A percentile compares a stretch with the other conserved stretches of the same genome.
Conservation (phyloP, 257 asterid species). For the Verbena officinalis region DNA sequence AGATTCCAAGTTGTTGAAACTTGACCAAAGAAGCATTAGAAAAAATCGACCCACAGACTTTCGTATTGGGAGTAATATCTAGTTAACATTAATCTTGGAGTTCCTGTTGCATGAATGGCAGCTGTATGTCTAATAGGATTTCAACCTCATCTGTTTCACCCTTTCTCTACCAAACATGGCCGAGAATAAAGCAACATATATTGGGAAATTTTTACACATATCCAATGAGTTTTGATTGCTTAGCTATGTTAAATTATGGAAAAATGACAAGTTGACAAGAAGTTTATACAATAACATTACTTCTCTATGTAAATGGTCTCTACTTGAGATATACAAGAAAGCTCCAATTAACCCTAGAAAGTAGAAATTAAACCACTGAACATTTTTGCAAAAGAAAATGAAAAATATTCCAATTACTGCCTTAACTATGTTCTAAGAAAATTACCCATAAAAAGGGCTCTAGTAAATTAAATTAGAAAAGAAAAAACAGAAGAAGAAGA, state of each 20-base stretch:
- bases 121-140: not conserved
- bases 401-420: not conserved
- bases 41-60: too few species aligned
- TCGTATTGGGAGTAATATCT: too few species aligned
- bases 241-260: too few species aligned
- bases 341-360: not conserved
- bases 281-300: not conserved
- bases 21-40: conserved; percentile 1
- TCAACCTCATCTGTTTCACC: conserved; percentile 1
- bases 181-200: too few species aligned
- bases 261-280: conserved; percentile 11
- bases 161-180: not conserved
- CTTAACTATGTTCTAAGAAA: not conserved
- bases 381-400: not conserved
- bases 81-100: too few species aligned
- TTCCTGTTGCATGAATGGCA: conserved; percentile 23
- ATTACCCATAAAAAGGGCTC: too few species aligned
- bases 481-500: not conserved
- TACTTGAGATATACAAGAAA: not conserved
- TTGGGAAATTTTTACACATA: too few species aligned
- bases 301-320: not conserved
- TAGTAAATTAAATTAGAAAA: not conserved
- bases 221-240: too few species aligned
- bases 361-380: not conserved
- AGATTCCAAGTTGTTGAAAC: not conserved